Conservation (phyloP, 73 alveolate genomes). For the Paraurostyla sp. region DNA sequence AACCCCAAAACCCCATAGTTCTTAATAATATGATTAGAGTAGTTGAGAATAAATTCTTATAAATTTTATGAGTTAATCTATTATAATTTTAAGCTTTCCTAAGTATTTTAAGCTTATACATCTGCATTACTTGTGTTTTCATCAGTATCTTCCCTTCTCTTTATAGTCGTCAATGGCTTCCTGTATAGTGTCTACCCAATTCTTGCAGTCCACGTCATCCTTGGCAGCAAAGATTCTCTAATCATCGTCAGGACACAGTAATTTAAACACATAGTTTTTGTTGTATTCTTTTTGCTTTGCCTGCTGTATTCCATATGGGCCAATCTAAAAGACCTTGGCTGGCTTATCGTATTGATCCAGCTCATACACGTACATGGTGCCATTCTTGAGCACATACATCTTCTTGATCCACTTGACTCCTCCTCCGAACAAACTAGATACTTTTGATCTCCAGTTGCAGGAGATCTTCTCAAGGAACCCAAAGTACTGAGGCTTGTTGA, state of each 20-base stretch:
- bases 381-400: conserved; percentile 29
- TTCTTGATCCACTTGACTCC: conserved; percentile 34
- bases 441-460: conserved; percentile 44
- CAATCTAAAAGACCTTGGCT: neutral
- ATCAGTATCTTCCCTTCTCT: too few species aligned
- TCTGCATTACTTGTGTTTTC: too few species aligned
- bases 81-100: too few species aligned
- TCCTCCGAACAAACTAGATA: conserved; percentile 12
- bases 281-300: neutral
- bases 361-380: conserved; percentile 31
- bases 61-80: too few species aligned
- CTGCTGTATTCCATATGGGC: neutral
- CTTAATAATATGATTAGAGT: too few species aligned
- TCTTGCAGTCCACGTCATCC: neutral
- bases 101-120: too few species aligned
- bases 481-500: conserved; percentile 12
- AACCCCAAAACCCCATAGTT: too few species aligned
- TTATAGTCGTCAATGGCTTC: conserved; percentile 34
- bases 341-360: conserved; percentile 20
- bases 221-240: conserved; percentile 21
- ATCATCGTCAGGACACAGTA: conserved; percentile 32
- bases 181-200: conserved; percentile 3
- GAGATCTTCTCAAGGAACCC: conserved; percentile 32
- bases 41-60: too few species aligned
- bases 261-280: conserved; percentile 14